phyloP scores from a whole-genome alignment of 352 stramenopile species.

The Pythium monospermum region DNA sequence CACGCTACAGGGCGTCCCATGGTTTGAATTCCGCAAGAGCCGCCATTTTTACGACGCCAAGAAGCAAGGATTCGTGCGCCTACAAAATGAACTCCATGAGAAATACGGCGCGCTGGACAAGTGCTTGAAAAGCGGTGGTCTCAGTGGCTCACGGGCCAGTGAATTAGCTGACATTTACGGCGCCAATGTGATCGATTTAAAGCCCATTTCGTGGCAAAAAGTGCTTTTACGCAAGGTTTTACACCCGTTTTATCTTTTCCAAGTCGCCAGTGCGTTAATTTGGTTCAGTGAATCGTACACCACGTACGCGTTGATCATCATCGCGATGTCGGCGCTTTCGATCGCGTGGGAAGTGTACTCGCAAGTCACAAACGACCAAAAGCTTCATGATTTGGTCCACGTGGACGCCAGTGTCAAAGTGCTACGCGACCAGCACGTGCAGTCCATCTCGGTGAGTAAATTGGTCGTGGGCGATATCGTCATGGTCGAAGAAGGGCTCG shows the following conservation, averaged over 20 bases:
- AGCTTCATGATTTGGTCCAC: slow-evolving; percentile 53
- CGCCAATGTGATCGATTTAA: slow-evolving; percentile 50
- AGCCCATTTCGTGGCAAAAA: slow-evolving; percentile 33
- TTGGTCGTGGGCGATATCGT: slow-evolving; percentile 73
- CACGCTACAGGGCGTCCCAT: slow-evolving; percentile 19
- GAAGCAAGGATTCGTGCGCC: slow-evolving; percentile 39
- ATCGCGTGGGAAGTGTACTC: slow-evolving; percentile 68
- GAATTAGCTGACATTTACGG: slow-evolving; percentile 45
- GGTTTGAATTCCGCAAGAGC: slow-evolving; percentile 71
- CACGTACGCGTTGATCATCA: slow-evolving; percentile 61
- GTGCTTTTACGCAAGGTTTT: slow-evolving; percentile 65
- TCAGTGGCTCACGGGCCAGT: slow-evolving; percentile 25
- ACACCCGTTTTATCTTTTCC: slow-evolving; percentile 81
- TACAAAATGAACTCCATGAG: slow-evolving; percentile 57
- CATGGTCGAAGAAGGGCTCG: slow-evolving; percentile 51
- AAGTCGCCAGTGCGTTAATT: slow-evolving; percentile 56
- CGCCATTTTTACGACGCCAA: slow-evolving; percentile 61
- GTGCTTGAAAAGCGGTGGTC: slow-evolving; percentile 18
- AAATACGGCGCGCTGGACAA: slow-evolving; percentile 28
- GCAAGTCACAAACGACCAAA: slow-evolving; percentile 54
- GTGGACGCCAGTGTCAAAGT: slow-evolving; percentile 56
- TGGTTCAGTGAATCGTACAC: slow-evolving; percentile 68
- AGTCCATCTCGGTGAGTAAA: slow-evolving; percentile 32
- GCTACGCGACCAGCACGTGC: slow-evolving; percentile 42
- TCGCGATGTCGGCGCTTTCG: slow-evolving; percentile 56